Base-by-base conservation (phyloP, 164 flowering plant genomes). In the Vitis rupestris region DNA sequence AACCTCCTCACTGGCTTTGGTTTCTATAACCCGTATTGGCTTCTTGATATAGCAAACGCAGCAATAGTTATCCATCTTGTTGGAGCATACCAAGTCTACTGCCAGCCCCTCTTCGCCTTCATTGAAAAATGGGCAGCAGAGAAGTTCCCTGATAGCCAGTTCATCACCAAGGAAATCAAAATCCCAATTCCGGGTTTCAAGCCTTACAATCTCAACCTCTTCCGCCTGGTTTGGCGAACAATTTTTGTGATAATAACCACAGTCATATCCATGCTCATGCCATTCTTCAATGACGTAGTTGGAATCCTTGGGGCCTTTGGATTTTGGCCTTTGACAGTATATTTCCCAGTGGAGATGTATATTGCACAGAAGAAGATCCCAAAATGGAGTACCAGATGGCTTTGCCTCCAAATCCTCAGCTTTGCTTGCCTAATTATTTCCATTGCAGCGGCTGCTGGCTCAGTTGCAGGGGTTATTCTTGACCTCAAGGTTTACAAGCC, bases 321-420 rank as follows among this genome's bases (percentile, higher is more conserved):
- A 1, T 91, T 91, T 72, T 89, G 94, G 91, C 94, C 93, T 1
- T 78, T 89, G 8, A 87, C 91, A 0, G 93, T 91, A 0, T 90
- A 82, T 59, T 90, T 83, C 82, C 96, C 96, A 0, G 85, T 88
- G 17, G 89, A 90, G 79, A 88, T 90, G 93, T 90, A 87, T 68
- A 84, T 90, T 47, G 75, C 59, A 3, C 88, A 88, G 54, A 86
- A 77, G 84, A 80, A 64, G 73, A 80, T 90, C 5, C 85, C 84
- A 14, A 86, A 77, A 53, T 86, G 91, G 89, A 82, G 85, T 66
- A 74, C 82, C 3, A 80, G 74, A 65, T 89, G 97, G 93, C 51
- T 87, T 4, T 79, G 83, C 61, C 83, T 90, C 16, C 87, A 89
- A 66, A 73, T 81, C 37, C 78, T 90, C 0, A 89, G 92, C 57